A percentile compares a stretch with the other conserved stretches of the same genome.
Conservation (phyloP, 495 filamentous ascomycete species). For the Sordaria brevicollis region DNA sequence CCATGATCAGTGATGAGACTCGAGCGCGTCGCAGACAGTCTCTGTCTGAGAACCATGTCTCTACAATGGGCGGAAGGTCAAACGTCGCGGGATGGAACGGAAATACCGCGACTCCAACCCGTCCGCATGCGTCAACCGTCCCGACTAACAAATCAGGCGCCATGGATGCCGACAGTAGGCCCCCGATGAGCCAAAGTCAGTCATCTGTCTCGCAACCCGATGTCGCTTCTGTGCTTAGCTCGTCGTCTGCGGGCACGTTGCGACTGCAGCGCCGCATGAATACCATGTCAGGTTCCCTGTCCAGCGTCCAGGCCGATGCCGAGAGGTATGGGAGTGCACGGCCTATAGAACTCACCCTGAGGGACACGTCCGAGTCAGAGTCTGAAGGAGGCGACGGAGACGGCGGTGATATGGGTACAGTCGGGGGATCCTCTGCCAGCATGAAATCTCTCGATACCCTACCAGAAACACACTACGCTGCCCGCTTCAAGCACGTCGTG, state of each 20-base stretch:
- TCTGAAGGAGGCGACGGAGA: not conserved
- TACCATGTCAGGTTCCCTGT: constrained; percentile 14
- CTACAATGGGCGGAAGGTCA: not conserved
- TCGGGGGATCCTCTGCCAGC: not conserved
- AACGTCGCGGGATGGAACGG: not conserved
- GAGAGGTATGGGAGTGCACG: constrained; percentile 10
- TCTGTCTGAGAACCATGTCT: constrained; percentile 7
- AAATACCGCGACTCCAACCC: not conserved
- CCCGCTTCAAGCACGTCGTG: constrained; percentile 69
- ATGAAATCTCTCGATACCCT: constrained; percentile 16
- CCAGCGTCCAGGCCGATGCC: constrained; percentile 19
- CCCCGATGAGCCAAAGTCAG: not conserved
- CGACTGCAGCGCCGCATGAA: constrained; percentile 10
- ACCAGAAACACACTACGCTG: constrained; percentile 42
- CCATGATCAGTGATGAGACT: constrained; percentile 15
- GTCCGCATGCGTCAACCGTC: not conserved
- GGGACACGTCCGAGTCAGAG: constrained; percentile 24
- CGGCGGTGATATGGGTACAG: not conserved
- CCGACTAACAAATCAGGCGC: not conserved
- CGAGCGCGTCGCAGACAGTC: constrained; percentile 10
- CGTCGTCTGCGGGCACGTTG: not conserved
- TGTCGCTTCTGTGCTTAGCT: not conserved
- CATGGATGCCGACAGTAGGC: not conserved
- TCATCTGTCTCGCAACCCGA: not conserved
- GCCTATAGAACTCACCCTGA: constrained; percentile 20